These are phyloP conservation scores for Collybia mongolica DNA, from an alignment of 768 basidiomycete species.

Conservation along the genomic window DNA sequence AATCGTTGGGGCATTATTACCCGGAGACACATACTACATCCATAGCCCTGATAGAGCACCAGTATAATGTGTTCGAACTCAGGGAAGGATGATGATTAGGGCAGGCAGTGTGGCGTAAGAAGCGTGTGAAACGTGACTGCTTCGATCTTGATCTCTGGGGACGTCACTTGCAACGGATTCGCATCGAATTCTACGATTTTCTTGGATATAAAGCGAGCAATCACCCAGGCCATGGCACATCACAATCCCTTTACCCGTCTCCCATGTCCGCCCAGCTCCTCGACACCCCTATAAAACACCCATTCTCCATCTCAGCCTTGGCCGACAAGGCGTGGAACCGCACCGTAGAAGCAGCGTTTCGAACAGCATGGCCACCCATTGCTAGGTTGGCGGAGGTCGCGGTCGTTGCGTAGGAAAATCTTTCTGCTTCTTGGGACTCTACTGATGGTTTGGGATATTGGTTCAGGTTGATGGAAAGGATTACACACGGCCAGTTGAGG, in stretches of 20 bases:
- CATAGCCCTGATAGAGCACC: too few species aligned
- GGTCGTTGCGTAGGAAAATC: slow-evolving; percentile 40
- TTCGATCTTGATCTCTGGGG: too few species aligned
- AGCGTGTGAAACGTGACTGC: too few species aligned
- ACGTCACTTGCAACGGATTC: too few species aligned
- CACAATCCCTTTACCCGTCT: background rate
- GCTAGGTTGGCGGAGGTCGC: slow-evolving; percentile 42
- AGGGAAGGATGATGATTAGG: too few species aligned
- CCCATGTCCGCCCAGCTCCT: slow-evolving; percentile 36
- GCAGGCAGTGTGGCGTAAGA: too few species aligned
- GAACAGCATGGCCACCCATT: slow-evolving; percentile 41
- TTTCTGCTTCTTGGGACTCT: slow-evolving; percentile 3
- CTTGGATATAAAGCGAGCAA: background rate
- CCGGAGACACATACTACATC: too few species aligned
- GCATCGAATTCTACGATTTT: background rate
- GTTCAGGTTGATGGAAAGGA: slow-evolving; percentile 41
- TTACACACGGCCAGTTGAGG: slow-evolving; percentile 45
- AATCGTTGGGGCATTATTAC: too few species aligned
- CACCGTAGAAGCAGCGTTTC: slow-evolving; percentile 38
- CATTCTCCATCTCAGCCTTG: slow-evolving; percentile 40
- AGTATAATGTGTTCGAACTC: too few species aligned
- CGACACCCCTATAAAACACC: slow-evolving; percentile 39
- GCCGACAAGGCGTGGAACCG: slow-evolving; percentile 42
- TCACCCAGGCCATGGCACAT: background rate
- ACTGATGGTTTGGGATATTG: background rate